A percentile compares a stretch with the other conserved stretches of the same genome.
Evolutionary conservation across 306 rosid genomes (phyloP).

Genomic region (Vigna mungo): DNA sequence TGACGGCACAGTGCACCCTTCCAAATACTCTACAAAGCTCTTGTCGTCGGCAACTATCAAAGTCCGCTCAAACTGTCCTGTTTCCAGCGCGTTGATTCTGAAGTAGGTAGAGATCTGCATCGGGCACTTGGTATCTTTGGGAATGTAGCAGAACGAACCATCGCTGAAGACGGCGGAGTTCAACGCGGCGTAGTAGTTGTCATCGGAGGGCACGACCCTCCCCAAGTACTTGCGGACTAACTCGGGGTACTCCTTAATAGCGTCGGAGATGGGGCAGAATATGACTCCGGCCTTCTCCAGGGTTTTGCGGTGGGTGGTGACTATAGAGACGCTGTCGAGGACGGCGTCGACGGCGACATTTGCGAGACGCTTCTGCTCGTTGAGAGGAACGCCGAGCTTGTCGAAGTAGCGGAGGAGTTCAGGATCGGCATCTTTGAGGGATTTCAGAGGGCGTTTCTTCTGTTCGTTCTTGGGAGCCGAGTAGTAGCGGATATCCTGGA

Average conservation of each 20-base stretch:
- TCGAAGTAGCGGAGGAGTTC: not conserved
- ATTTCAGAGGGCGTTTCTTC: not conserved
- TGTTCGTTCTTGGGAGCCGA: not conserved
- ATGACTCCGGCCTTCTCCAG: conserved; percentile 1
- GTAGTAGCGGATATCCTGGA: not conserved
- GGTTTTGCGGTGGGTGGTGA: conserved; percentile 11
- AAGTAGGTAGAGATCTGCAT: conserved; percentile 11
- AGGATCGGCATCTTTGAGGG: not conserved
- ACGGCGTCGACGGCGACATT: conserved; percentile 21
- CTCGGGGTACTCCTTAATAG: not conserved
- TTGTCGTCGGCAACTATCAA: not conserved
- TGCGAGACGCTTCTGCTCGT: conserved; percentile 10
- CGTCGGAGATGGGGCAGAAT: conserved; percentile 16
- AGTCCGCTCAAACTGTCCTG: conserved; percentile 5
- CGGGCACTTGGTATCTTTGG: not conserved
- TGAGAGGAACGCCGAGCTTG: not conserved
- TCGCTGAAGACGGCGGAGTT: conserved; percentile 16
- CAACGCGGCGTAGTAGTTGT: conserved; percentile 17
- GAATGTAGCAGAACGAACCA: conserved; percentile 3
- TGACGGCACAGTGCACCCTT: conserved; percentile 3
- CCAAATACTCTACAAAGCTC: not conserved
- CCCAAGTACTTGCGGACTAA: not conserved
- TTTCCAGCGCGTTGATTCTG: conserved; percentile 2
- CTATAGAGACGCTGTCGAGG: conserved; percentile 20
- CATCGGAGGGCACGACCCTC: not conserved